A percentile compares a stretch with the other conserved stretches of the same genome.
Evolutionary conservation across 2,329 filamentous ascomycete genomes (phyloP).

Genomic region (Cladosporium oxysporum): DNA sequence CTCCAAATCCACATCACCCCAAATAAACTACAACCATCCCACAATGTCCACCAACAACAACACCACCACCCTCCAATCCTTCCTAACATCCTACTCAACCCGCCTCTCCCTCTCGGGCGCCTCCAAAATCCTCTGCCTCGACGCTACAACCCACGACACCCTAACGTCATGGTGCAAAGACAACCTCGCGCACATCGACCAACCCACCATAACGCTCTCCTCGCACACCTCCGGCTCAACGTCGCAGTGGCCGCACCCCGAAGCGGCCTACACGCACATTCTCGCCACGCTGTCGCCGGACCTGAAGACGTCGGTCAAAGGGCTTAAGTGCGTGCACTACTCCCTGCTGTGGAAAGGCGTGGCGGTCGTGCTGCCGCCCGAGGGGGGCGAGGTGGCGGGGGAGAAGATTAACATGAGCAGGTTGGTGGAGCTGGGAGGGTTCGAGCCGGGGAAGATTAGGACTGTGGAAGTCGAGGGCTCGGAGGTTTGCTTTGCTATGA

Average conservation of each 20-base stretch:
- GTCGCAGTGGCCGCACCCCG: slow-evolving; percentile 7
- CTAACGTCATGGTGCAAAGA: slow-evolving; percentile 9
- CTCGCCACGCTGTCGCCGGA: slow-evolving; percentile 16
- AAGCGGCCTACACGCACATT: slow-evolving; percentile 17
- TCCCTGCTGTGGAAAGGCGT: slow-evolving; percentile 19
- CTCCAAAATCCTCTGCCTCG: slow-evolving; percentile 21
- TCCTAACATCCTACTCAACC: slow-evolving; percentile 15
- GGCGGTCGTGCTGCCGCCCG: slow-evolving; percentile 15
- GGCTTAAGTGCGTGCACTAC: slow-evolving; percentile 17
- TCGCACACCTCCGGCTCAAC: slow-evolving; percentile 2
- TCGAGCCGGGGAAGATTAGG: slow-evolving; percentile 19
- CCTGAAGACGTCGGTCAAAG: slow-evolving; percentile 18
- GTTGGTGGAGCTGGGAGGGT: slow-evolving; percentile 20
- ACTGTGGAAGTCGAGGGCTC: slow-evolving; percentile 5
- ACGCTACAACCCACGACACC: neutral
- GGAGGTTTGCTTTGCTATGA: slow-evolving; percentile 21
- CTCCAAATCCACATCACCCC: neutral
- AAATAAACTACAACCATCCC: neutral
- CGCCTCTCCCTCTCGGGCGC: slow-evolving; percentile 16
- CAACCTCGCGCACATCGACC: slow-evolving; percentile 6
- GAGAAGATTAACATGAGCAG: slow-evolving; percentile 15
- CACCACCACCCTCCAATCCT: slow-evolving; percentile 8
- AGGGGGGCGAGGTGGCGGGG: slow-evolving; percentile 15
- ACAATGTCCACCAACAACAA: neutral
- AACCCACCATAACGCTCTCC: slow-evolving; percentile 3